Evolutionary conservation across 2,329 filamentous ascomycete species (phyloP).

Genomic region (Aspergillus felis): DNA sequence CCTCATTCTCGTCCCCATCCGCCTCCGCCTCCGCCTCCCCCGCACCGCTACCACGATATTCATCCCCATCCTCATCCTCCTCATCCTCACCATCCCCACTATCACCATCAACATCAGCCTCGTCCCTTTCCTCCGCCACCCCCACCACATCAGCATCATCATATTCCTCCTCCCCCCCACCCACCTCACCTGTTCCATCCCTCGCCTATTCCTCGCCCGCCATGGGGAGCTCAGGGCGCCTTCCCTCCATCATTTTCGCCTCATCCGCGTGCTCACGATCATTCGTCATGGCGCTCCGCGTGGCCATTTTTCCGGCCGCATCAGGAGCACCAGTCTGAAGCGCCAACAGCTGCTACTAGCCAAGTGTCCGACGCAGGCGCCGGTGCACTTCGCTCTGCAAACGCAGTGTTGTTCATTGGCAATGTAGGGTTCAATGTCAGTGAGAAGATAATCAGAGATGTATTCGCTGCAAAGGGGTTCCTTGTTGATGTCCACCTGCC

Average conservation of each 20-base stretch:
- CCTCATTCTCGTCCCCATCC: not conserved
- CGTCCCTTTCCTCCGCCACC: too few species aligned
- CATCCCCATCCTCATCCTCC: not conserved
- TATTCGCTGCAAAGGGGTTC: slow-evolving; percentile 37
- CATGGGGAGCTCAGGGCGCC: not conserved
- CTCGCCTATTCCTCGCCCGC: not conserved
- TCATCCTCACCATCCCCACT: not conserved
- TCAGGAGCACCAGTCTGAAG: not conserved
- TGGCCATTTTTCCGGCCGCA: not conserved
- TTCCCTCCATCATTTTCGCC: not conserved
- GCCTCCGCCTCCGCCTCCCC: not conserved
- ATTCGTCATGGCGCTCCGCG: not conserved
- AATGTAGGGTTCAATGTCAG: slow-evolving; percentile 39
- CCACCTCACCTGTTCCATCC: not conserved
- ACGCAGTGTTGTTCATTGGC: slow-evolving; percentile 35
- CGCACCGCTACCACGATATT: not conserved
- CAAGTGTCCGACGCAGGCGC: not conserved
- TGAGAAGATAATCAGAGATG: slow-evolving; percentile 31
- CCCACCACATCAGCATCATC: not conserved
- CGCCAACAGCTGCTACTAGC: not conserved
- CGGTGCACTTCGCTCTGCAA: not conserved
- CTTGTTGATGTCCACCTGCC: slow-evolving; percentile 34
- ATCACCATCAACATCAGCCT: not conserved
- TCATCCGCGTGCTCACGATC: not conserved
- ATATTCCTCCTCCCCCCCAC: not conserved